Evolutionary conservation across 192 early-diverging fungal species (phyloP).

Genomic region (Mycoemilia scoparia): DNA sequence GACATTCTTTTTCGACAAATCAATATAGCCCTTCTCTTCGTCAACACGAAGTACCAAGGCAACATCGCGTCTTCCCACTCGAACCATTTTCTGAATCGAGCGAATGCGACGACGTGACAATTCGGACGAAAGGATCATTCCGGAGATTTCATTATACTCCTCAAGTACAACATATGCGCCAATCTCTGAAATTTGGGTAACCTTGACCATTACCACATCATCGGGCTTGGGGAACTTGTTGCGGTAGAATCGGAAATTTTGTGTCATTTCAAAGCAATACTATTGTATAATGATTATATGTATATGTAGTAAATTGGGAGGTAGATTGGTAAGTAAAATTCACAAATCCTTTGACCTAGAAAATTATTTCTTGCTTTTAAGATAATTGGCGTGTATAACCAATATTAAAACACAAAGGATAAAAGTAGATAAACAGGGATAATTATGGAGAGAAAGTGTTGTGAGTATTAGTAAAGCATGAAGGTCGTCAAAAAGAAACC

Average conservation of each 20-base stretch:
- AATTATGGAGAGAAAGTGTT: too few relatives aligned
- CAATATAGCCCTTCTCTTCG: slow-evolving; percentile 97
- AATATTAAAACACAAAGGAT: too few relatives aligned
- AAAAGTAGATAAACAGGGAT: too few relatives aligned
- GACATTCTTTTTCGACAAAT: slow-evolving; percentile 89
- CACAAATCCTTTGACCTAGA: too few relatives aligned
- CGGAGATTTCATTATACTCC: slow-evolving; percentile 95
- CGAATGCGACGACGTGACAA: slow-evolving; percentile 88
- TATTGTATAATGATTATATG: too few relatives aligned
- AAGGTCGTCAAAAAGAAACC: too few relatives aligned
- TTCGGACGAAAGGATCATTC: slow-evolving; percentile 90
- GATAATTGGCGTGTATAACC: too few relatives aligned
- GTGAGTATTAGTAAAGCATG: too few relatives aligned
- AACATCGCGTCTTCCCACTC: slow-evolving; percentile 83
- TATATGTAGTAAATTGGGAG: too few relatives aligned
- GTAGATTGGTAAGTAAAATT: too few relatives aligned
- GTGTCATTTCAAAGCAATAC: too few relatives aligned
- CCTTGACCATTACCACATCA: slow-evolving; percentile 93
- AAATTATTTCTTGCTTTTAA: too few relatives aligned
- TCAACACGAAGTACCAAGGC: slow-evolving; percentile 89
- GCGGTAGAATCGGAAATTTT: slow-evolving; percentile 96
- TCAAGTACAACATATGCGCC: slow-evolving; percentile 88
- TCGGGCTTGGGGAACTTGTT: slow-evolving; percentile 83
- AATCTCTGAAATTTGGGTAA: slow-evolving; percentile 85
- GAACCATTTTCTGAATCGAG: slow-evolving; percentile 86